phyloP scores from a whole-genome alignment of 257 asterid species.

The Gardenia jasminoides region DNA sequence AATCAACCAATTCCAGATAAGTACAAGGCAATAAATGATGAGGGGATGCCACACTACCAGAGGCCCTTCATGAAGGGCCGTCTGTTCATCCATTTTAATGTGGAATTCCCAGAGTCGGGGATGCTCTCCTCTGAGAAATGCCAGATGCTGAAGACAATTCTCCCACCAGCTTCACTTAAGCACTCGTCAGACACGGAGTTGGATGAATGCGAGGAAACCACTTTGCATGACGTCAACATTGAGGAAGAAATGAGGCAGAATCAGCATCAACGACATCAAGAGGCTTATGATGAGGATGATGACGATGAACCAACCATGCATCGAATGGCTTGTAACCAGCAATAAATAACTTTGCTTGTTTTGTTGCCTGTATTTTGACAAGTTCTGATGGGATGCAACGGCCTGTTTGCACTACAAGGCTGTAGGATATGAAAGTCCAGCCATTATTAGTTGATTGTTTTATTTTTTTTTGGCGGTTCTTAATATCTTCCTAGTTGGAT shows the following conservation, averaged over 20 bases:
- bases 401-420: background rate
- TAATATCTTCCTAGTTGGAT: background rate
- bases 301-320: slow-evolving; percentile 23
- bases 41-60: slow-evolving; percentile 37
- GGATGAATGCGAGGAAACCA: slow-evolving; percentile 32
- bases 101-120: slow-evolving; percentile 37
- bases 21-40: slow-evolving; percentile 40
- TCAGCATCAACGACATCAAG: slow-evolving; percentile 21
- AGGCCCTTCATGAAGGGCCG: slow-evolving; percentile 39
- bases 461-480: too few species aligned
- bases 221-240: slow-evolving; percentile 26
- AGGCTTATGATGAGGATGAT: slow-evolving; percentile 32
- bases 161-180: slow-evolving; percentile 9
- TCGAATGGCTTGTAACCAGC: slow-evolving; percentile 35
- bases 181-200: slow-evolving; percentile 11
- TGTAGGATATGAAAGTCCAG: background rate
- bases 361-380: background rate
- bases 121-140: slow-evolving; percentile 19
- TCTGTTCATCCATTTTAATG: slow-evolving; percentile 36
- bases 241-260: slow-evolving; percentile 36
- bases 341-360: slow-evolving; percentile 4
- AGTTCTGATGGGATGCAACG: background rate
- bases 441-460: background rate
- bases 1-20: slow-evolving; percentile 29
- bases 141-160: slow-evolving; percentile 10